Conservation (phyloP, 2,329 filamentous ascomycete genomes). For the Aspergillus uvarum region DNA sequence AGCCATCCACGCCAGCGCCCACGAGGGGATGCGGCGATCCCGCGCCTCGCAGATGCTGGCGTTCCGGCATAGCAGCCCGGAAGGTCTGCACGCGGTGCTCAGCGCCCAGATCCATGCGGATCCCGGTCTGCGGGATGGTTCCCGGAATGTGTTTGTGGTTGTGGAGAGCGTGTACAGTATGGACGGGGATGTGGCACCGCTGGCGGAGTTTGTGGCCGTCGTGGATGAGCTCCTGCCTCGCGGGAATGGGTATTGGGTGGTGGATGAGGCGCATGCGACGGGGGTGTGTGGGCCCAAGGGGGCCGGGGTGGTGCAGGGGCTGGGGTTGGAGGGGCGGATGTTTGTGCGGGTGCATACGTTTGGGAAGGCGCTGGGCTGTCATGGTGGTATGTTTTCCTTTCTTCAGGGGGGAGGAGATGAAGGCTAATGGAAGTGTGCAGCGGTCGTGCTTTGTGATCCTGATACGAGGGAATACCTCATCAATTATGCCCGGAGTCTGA, state of each 20-base stretch:
- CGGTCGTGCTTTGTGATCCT: constrained; percentile 62
- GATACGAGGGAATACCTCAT: constrained; percentile 64
- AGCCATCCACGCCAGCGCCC: constrained; percentile 73
- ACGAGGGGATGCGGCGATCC: constrained; percentile 71
- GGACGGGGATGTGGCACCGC: constrained; percentile 72
- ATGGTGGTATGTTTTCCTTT: constrained; percentile 59
- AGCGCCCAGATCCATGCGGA: constrained; percentile 31
- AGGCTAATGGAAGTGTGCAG: constrained; percentile 35
- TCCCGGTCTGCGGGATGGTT: constrained; percentile 36
- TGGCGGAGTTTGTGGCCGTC: constrained; percentile 59
- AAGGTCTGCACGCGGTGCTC: constrained; percentile 40
- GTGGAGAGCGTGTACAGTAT: constrained; percentile 77
- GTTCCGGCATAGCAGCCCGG: constrained; percentile 51
- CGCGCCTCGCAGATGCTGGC: constrained; percentile 50
- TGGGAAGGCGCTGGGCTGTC: constrained; percentile 58
- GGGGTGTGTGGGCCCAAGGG: constrained; percentile 54
- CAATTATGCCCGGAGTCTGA: constrained; percentile 73
- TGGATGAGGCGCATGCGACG: constrained; percentile 58
- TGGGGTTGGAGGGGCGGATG: constrained; percentile 53
- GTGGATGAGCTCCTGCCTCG: constrained; percentile 57
- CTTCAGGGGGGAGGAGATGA: constrained; percentile 14
- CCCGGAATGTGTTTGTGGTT: constrained; percentile 63
- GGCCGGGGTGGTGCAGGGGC: constrained; percentile 49
- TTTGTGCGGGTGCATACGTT: constrained; percentile 54
- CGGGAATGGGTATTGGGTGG: constrained; percentile 56